Evolutionary conservation across 495 filamentous ascomycete species (phyloP).

Genomic region (Podospora pseudocomata): DNA sequence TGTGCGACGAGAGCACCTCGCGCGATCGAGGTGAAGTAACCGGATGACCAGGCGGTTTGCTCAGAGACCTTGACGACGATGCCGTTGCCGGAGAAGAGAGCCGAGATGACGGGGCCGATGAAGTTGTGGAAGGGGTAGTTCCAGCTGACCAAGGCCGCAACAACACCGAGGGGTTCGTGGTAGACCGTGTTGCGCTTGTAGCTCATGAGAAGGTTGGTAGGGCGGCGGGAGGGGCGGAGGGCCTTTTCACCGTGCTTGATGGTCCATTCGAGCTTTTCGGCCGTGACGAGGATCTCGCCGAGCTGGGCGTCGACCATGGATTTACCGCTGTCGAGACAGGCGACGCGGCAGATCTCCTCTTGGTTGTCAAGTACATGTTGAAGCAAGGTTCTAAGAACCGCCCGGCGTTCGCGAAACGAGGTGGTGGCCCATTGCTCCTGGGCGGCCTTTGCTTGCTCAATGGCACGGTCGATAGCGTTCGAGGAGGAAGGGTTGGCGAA

Average conservation of each 20-base stretch:
- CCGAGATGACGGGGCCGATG: slow-evolving; percentile 82
- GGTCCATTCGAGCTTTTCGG: slow-evolving; percentile 93
- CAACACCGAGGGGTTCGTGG: slow-evolving; percentile 91
- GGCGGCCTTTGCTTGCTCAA: slow-evolving; percentile 67
- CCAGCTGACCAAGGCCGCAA: slow-evolving; percentile 92
- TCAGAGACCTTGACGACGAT: slow-evolving; percentile 91
- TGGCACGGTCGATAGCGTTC: slow-evolving; percentile 74
- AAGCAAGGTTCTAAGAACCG: slow-evolving; percentile 75
- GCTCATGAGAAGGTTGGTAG: slow-evolving; percentile 83
- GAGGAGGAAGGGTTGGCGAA: slow-evolving; percentile 72
- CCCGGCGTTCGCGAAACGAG: slow-evolving; percentile 70
- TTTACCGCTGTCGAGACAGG: slow-evolving; percentile 96
- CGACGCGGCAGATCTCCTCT: slow-evolving; percentile 76
- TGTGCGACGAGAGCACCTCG: slow-evolving; percentile 75
- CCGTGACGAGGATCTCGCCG: slow-evolving; percentile 90
- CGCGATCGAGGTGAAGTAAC: slow-evolving; percentile 74
- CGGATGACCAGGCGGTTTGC: slow-evolving; percentile 84
- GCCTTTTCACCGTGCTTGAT: slow-evolving; percentile 86
- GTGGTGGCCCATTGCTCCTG: slow-evolving; percentile 80
- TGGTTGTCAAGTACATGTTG: slow-evolving; percentile 87
- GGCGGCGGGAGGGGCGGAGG: slow-evolving; percentile 64
- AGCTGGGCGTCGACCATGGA: slow-evolving; percentile 90
- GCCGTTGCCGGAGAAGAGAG: slow-evolving; percentile 88
- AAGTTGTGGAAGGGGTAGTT: slow-evolving; percentile 97
- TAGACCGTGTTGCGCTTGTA: slow-evolving; percentile 91